Percentiles rank a stretch among this genome's conserved stretches.
These are phyloP conservation scores for Phoenix dactylifera DNA, from an alignment of 176 grass and related monocot species.

Conservation along the genomic window DNA sequence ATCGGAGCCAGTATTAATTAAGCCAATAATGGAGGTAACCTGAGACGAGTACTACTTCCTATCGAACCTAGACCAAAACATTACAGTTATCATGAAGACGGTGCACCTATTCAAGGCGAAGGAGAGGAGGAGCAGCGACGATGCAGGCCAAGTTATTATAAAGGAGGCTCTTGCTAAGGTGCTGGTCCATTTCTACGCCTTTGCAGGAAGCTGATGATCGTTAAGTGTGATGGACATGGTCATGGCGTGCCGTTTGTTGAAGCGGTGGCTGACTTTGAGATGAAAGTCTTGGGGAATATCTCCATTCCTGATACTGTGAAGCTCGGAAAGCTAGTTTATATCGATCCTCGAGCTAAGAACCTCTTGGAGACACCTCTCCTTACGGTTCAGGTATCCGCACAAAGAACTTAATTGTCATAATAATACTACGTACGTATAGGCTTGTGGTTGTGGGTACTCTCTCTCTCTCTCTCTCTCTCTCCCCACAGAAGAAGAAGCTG, in stretches of 20 bases:
- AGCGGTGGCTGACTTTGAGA: constrained; percentile 21
- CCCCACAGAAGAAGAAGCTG: too few species aligned
- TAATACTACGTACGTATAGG: too few species aligned
- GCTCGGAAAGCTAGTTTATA: constrained; percentile 30
- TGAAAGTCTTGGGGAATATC: constrained; percentile 16
- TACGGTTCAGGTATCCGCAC: constrained; percentile 22
- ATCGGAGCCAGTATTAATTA: constrained; percentile 26
- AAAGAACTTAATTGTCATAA: too few species aligned
- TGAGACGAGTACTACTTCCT: constrained; percentile 40
- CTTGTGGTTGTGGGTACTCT: too few species aligned
- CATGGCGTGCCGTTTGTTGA: constrained; percentile 48
- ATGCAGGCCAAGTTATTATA: constrained; percentile 22
- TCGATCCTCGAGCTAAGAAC: constrained; percentile 7
- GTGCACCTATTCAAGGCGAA: constrained; percentile 39
- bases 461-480: too few species aligned
- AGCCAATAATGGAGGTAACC: constrained; percentile 7
- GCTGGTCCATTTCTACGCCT: constrained; percentile 40
- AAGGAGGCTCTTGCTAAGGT: constrained; percentile 37
- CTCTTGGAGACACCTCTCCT: constrained; percentile 31
- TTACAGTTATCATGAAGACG: constrained; percentile 49
- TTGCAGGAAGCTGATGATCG: constrained; percentile 29
- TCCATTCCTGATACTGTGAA: constrained; percentile 19
- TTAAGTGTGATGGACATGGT: constrained; percentile 28
- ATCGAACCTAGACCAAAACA: constrained; percentile 52
- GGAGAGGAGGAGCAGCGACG: background rate